Percentiles rank a stretch among this genome's conserved stretches.
phyloP scores from a whole-genome alignment of 257 asterid genomes.

The Dorcoceras hygrometricum region DNA sequence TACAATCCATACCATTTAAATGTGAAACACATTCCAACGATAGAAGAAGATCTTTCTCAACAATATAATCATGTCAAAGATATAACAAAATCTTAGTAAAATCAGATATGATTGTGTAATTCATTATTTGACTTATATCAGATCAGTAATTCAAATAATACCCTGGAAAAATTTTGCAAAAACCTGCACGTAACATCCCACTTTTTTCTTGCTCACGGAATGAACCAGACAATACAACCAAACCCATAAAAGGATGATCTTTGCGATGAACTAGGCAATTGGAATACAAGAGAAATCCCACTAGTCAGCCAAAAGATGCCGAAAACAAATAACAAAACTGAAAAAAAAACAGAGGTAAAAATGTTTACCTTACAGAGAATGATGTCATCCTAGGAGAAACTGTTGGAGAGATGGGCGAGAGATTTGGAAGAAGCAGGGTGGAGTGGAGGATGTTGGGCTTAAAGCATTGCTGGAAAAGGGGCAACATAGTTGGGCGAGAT shows the following conservation, averaged over 20 bases:
- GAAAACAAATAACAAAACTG: not conserved
- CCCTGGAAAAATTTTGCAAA: no score
- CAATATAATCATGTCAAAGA: no score
- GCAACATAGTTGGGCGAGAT: no score
- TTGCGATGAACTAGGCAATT: not conserved
- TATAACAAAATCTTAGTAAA: no score
- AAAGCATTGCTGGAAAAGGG: slow-evolving; percentile 25
- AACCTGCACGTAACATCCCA: no score
- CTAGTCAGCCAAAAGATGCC: not conserved
- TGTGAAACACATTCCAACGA: no score
- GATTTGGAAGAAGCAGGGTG: slow-evolving; percentile 6
- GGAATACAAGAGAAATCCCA: not conserved
- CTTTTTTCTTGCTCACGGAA: no score
- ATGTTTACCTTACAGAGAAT: slow-evolving; percentile 17
- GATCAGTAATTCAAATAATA: no score
- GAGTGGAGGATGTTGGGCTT: slow-evolving; percentile 19
- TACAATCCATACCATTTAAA: no score
- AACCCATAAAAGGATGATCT: not conserved
- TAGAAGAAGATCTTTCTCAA: no score
- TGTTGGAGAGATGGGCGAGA: slow-evolving; percentile 14
- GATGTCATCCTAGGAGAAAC: slow-evolving; percentile 31
- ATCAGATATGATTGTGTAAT: no score
- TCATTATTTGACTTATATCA: no score
- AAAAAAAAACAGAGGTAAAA: not conserved
- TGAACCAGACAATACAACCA: not conserved